phyloP scores from a whole-genome alignment of 768 basidiomycete species.

The Multifurca ochricompacta region DNA sequence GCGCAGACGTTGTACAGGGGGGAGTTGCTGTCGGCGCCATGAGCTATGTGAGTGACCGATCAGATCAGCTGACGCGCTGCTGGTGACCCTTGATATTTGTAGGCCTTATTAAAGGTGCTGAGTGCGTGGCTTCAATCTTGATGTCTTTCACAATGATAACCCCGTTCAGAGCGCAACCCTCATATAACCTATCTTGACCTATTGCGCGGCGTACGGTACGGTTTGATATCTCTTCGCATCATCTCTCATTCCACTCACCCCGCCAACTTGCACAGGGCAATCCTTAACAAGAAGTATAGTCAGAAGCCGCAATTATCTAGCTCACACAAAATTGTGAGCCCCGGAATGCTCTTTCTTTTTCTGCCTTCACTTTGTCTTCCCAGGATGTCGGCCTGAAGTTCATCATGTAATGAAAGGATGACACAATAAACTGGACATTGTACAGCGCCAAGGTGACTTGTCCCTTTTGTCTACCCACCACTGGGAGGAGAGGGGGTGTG shows the following conservation, averaged over 20 bases:
- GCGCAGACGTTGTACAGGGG: conserved; percentile 63
- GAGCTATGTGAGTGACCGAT: conserved; percentile 50
- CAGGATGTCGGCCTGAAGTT: conserved; percentile 2
- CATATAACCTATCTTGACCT: conserved; percentile 21
- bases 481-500: too few relatives aligned
- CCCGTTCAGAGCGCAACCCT: conserved; percentile 32
- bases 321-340: conserved; percentile 56
- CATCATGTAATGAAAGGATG: conserved; percentile 8
- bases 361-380: not conserved
- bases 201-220: conserved; percentile 13
- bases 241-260: not conserved
- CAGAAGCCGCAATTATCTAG: conserved; percentile 71
- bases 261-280: conserved; percentile 30
- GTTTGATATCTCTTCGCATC: not conserved
- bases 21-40: conserved; percentile 70
- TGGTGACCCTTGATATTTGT: not conserved
- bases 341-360: not conserved
- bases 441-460: too few relatives aligned
- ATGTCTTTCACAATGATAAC: not conserved
- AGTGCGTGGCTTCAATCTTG: conserved; percentile 29
- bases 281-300: conserved; percentile 51
- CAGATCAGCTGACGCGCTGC: not conserved
- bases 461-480: too few relatives aligned
- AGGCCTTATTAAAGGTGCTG: conserved; percentile 54
- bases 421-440: too few relatives aligned